Conservation (phyloP, 176 grass and related monocot genomes). For the Oryza meyeriana region DNA sequence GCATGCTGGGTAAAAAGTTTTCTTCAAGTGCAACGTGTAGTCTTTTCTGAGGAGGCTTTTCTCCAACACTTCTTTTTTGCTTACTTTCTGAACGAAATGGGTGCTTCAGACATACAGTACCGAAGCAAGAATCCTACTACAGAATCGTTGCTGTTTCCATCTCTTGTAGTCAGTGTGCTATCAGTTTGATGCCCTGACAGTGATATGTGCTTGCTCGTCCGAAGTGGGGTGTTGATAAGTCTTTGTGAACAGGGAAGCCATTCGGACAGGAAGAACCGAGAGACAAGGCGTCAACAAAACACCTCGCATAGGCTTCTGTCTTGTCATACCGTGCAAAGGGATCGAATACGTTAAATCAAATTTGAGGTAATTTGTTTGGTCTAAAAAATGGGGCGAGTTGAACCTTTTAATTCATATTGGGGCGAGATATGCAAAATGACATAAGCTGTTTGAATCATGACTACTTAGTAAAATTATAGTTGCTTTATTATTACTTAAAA, state of each 20-base stretch:
- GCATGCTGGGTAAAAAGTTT: conserved; percentile 8
- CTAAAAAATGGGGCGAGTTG: not conserved
- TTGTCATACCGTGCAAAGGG: conserved; percentile 7
- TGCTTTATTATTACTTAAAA: not conserved
- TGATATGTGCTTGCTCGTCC: conserved; percentile 31
- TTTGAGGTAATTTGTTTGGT: not conserved
- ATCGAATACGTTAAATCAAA: not conserved
- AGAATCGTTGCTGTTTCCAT: conserved; percentile 16
- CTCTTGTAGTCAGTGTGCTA: conserved; percentile 35
- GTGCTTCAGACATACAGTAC: conserved; percentile 30
- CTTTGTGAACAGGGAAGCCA: conserved; percentile 33
- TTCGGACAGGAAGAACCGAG: conserved; percentile 15
- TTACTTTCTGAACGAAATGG: conserved; percentile 34
- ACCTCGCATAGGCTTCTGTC: conserved; percentile 10
- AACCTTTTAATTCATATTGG: too few relatives aligned
- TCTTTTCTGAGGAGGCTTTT: conserved; percentile 36
- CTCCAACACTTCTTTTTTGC: not conserved
- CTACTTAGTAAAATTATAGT: not conserved
- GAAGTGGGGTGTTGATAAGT: conserved; percentile 2
- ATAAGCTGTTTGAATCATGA: too few relatives aligned
- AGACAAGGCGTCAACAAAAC: not conserved
- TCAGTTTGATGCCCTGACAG: conserved; percentile 38
- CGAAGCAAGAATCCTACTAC: conserved; percentile 38
- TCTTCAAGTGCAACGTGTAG: conserved; percentile 36
- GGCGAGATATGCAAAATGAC: not conserved